phyloP scores from a whole-genome alignment of 2,329 filamentous ascomycete genomes.

The Pochonia chlamydosporia region DNA sequence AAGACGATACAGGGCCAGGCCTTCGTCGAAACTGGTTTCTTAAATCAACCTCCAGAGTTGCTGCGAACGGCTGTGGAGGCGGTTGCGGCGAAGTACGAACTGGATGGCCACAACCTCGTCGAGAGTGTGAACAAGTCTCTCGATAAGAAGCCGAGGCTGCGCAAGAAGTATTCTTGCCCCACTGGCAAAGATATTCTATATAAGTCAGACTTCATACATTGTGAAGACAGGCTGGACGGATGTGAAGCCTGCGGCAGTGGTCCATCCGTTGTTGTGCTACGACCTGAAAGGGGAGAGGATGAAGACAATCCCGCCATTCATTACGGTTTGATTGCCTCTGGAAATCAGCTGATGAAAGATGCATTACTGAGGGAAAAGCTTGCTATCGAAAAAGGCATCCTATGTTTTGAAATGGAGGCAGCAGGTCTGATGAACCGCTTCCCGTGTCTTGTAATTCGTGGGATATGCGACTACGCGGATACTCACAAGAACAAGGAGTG shows the following conservation, averaged over 20 bases:
- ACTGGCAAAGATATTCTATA: constrained; percentile 6
- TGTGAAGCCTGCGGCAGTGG: neutral
- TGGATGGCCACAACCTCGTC: constrained; percentile 9
- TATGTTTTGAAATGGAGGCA: constrained; percentile 23
- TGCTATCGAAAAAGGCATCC: neutral
- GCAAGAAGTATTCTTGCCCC: constrained; percentile 1
- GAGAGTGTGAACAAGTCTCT: neutral
- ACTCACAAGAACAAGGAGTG: constrained; percentile 24
- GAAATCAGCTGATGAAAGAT: constrained; percentile 1
- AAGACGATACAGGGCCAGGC: constrained; percentile 11
- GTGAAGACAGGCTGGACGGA: neutral
- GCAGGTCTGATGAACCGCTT: constrained; percentile 22
- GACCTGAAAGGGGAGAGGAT: neutral
- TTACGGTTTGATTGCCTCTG: constrained; percentile 11
- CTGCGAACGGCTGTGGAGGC: constrained; percentile 8
- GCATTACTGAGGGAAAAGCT: constrained; percentile 16
- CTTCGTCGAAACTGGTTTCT: constrained; percentile 7
- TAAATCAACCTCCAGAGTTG: constrained; percentile 12
- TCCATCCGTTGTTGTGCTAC: neutral
- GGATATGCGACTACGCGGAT: constrained; percentile 30
- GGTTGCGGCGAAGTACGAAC: neutral
- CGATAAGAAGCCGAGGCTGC: neutral
- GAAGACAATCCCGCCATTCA: constrained; percentile 12
- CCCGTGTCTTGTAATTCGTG: constrained; percentile 25
- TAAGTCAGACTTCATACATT: constrained; percentile 6